Evolutionary conservation across 2,329 filamentous ascomycete species (phyloP).

Genomic region (Colletotrichum sojae): DNA sequence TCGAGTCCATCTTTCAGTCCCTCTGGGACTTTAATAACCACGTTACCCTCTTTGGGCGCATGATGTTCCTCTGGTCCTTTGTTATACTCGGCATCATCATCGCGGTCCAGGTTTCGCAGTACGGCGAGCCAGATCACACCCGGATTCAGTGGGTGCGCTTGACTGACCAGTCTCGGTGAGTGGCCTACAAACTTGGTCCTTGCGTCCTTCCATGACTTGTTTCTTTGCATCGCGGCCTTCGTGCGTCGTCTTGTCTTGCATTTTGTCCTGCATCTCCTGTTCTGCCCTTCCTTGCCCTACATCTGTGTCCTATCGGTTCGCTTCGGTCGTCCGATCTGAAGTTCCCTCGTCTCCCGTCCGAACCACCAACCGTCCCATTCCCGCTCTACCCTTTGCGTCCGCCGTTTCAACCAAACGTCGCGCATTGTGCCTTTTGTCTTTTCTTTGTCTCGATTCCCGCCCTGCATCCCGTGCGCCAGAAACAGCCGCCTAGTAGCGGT

Average conservation of each 20-base stretch:
- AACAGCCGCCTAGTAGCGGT: too few relatives aligned
- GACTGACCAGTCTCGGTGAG: conserved; percentile 42
- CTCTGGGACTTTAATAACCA: conserved; percentile 40
- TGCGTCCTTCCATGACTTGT: too few relatives aligned
- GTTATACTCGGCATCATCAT: conserved; percentile 43
- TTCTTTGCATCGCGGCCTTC: not conserved
- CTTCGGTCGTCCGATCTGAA: conserved; percentile 19
- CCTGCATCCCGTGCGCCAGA: conserved; percentile 14
- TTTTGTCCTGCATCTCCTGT: not conserved
- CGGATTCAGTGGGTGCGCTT: conserved; percentile 42
- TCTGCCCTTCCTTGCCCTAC: not conserved
- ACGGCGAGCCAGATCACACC: conserved; percentile 30
- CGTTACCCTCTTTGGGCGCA: conserved; percentile 41
- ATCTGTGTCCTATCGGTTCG: not conserved
- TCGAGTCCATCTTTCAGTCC: not conserved
- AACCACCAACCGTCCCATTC: conserved; percentile 8
- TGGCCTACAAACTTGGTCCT: not conserved
- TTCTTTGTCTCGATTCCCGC: not conserved
- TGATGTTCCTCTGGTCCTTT: conserved; percentile 42
- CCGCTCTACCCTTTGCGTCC: conserved; percentile 16
- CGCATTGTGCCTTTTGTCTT: conserved; percentile 22
- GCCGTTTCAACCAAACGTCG: conserved; percentile 29
- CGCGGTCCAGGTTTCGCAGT: conserved; percentile 43
- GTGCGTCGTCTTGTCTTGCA: not conserved
- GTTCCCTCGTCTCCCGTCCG: conserved; percentile 8